These are phyloP conservation scores for Vitis rupestris DNA, from an alignment of 164 flowering plant genomes.

Conservation along the genomic window DNA sequence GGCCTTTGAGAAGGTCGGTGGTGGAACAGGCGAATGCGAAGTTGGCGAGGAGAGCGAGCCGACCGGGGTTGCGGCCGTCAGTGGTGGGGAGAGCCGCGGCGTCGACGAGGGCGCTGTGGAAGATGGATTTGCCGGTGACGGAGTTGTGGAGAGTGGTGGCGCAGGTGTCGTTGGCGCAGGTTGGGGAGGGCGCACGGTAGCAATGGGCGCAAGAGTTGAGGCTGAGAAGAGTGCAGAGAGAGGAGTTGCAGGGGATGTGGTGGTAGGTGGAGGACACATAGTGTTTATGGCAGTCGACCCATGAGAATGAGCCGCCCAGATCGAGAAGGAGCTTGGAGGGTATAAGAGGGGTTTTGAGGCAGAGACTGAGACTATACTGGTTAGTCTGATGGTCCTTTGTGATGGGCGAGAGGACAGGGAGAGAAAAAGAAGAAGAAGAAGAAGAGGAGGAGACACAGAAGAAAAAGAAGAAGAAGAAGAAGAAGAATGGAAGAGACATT, in stretches of 20 bases:
- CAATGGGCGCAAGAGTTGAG: conserved; percentile 16
- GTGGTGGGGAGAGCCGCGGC: conserved; percentile 17
- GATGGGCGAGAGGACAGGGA: conserved; percentile 17
- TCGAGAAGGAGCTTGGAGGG: conserved; percentile 26
- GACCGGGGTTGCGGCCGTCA: conserved; percentile 27
- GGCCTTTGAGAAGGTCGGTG: conserved; percentile 5
- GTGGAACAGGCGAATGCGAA: conserved; percentile 24
- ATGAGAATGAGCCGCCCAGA: conserved; percentile 26
- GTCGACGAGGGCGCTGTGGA: conserved; percentile 9
- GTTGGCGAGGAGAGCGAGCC: conserved; percentile 11
- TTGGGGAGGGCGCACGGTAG: neutral
- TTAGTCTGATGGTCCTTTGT: conserved; percentile 22
- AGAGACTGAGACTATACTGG: conserved; percentile 17
- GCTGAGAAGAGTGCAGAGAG: conserved; percentile 17
- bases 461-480: conserved; percentile 3
- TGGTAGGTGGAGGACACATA: conserved; percentile 18
- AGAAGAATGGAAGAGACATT: neutral
- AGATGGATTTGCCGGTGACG: conserved; percentile 2
- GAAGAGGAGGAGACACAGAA: neutral
- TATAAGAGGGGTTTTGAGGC: conserved; percentile 26
- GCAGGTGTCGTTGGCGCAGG: conserved; percentile 20
- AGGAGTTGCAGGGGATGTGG: conserved; percentile 24
- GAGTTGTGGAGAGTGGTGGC: conserved; percentile 18
- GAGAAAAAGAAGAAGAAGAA: neutral
- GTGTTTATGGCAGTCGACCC: conserved; percentile 20